Evolutionary conservation across 495 filamentous ascomycete genomes (phyloP).

Genomic region (Schizothecium vesticola): DNA sequence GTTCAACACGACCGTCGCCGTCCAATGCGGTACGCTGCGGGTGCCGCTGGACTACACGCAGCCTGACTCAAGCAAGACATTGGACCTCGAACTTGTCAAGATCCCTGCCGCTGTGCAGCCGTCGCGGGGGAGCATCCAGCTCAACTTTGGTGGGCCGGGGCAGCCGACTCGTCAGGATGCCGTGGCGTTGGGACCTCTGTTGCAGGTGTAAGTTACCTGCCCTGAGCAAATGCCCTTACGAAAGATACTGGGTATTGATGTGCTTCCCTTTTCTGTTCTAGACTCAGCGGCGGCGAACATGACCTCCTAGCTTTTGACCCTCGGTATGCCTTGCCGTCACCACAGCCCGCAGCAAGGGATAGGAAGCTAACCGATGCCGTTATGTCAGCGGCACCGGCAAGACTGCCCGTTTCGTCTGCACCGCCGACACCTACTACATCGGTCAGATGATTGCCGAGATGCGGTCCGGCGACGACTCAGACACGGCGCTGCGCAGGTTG

Average conservation of each 20-base stretch:
- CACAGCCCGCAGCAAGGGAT: too few relatives aligned
- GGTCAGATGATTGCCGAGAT: conserved; percentile 1
- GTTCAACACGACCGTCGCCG: conserved; percentile 7
- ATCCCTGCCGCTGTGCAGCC: conserved; percentile 28
- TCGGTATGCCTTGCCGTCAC: background rate
- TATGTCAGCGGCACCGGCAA: conserved; percentile 28
- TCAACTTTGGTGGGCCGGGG: conserved; percentile 46
- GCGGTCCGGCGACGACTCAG: conserved; percentile 13
- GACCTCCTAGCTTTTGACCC: conserved; percentile 41
- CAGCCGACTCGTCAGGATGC: conserved; percentile 19
- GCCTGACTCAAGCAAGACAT: conserved; percentile 19
- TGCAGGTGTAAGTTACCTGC: conserved; percentile 20
- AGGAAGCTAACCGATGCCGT: too few relatives aligned
- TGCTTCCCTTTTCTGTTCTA: conserved; percentile 6
- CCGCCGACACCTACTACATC: background rate
- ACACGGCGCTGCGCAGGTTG: conserved; percentile 17
- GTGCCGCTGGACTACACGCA: conserved; percentile 44
- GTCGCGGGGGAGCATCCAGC: conserved; percentile 36
- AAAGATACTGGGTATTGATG: background rate
- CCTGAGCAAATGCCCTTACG: background rate
- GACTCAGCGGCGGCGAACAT: conserved; percentile 31
- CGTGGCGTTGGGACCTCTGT: conserved; percentile 12
- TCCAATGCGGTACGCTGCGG: conserved; percentile 33
- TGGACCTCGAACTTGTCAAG: conserved; percentile 32
- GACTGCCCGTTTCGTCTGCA: conserved; percentile 36